These are phyloP conservation scores for Eutrema yunnanense DNA, from an alignment of 345 rosid genomes.

Conservation along the genomic window DNA sequence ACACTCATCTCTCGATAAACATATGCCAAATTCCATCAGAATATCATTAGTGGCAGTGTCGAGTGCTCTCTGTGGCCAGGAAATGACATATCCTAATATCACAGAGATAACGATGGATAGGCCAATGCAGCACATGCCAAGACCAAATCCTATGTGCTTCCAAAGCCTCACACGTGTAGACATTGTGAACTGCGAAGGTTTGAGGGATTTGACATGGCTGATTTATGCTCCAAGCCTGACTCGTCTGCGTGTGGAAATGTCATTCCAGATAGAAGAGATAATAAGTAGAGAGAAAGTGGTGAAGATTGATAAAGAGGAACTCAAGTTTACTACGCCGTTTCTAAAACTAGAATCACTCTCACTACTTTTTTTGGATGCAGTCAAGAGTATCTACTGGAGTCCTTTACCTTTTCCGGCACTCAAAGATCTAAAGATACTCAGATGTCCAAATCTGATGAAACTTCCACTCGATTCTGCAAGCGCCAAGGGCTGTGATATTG, in stretches of 20 bases:
- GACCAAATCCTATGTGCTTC: not conserved
- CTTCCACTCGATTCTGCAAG: not conserved
- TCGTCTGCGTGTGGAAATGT: not conserved
- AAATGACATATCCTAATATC: not conserved
- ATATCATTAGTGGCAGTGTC: not conserved
- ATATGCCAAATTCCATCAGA: not conserved
- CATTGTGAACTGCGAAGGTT: not conserved
- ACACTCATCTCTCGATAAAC: not conserved
- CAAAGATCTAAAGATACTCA: not conserved
- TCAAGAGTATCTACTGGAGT: not conserved
- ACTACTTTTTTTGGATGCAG: not conserved
- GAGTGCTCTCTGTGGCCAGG: not conserved
- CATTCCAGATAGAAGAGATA: not conserved
- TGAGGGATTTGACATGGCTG: not conserved
- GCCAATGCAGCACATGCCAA: not conserved
- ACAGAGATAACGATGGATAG: not conserved
- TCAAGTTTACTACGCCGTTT: not conserved
- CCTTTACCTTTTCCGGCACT: not conserved
- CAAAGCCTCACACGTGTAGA: not conserved
- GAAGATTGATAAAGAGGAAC: not conserved
- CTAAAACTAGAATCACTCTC: constrained; percentile 9
- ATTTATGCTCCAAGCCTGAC: not conserved
- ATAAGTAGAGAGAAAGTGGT: not conserved
- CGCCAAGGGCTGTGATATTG: not conserved
- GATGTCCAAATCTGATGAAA: not conserved